phyloP scores from a whole-genome alignment of 2,329 filamentous ascomycete species.

The Pseudogymnoascus sp. region DNA sequence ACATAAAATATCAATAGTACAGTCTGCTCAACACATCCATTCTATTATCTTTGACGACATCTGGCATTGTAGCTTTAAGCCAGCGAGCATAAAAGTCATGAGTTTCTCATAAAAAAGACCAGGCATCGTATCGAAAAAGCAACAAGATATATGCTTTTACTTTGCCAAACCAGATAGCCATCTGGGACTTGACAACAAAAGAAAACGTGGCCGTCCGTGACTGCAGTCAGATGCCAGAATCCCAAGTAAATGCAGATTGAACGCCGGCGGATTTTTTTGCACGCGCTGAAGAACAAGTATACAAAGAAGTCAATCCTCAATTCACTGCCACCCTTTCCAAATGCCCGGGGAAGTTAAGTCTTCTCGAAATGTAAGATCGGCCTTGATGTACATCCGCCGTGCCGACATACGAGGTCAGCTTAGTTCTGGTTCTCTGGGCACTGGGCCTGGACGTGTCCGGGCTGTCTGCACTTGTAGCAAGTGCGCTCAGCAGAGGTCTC shows the following conservation, averaged over 20 bases:
- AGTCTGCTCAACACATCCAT: constrained; percentile 9
- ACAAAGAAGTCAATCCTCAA: constrained; percentile 15
- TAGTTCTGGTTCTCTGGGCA: constrained; percentile 64
- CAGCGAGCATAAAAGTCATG: constrained; percentile 12
- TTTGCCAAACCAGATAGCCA: constrained; percentile 11
- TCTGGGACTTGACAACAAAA: constrained; percentile 5
- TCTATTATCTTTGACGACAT: constrained; percentile 11
- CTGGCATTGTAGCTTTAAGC: constrained; percentile 12
- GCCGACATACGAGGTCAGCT: constrained; percentile 19
- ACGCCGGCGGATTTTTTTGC: constrained; percentile 12
- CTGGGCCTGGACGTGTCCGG: constrained; percentile 84
- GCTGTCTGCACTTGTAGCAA: constrained; percentile 89
- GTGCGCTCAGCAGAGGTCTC: constrained; percentile 87
- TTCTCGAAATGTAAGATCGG: constrained; percentile 18
- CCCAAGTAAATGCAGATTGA: constrained; percentile 13
- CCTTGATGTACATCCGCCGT: constrained; percentile 17
- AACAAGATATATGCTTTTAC: constrained; percentile 9
- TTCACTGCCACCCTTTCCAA: constrained; percentile 14
- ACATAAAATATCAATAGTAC: neutral
- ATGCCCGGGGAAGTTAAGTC: constrained; percentile 13
- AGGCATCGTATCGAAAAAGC: constrained; percentile 1
- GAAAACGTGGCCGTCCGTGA: constrained; percentile 6
- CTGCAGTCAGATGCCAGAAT: constrained; percentile 11
- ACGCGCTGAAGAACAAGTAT: constrained; percentile 14
- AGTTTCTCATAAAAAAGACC: constrained; percentile 6